Conservation (phyloP, 75 land plant species). For the Picea glauca region DNA sequence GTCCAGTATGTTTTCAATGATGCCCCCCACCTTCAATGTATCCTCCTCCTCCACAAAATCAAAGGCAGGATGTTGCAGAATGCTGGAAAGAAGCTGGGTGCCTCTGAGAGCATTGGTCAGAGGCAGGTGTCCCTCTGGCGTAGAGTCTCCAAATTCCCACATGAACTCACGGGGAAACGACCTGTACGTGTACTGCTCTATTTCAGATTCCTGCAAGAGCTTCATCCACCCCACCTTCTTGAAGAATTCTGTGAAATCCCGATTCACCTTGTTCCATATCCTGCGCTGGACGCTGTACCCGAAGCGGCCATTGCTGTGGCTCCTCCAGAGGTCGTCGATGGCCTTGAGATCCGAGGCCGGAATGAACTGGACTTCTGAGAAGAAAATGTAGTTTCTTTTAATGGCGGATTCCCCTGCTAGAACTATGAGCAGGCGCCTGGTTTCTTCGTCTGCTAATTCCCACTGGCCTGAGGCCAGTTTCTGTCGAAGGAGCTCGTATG, state of each 20-base stretch:
- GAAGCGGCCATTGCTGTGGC: conserved; percentile 62
- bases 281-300: conserved; percentile 89
- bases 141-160: conserved; percentile 68
- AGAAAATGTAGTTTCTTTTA: conserved; percentile 93
- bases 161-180: conserved; percentile 82
- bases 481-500: conserved; percentile 21
- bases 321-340: conserved; percentile 76
- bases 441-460: conserved; percentile 80
- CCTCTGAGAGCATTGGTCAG: conserved; percentile 90
- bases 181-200: conserved; percentile 72
- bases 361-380: conserved; percentile 94
- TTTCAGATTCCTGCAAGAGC: conserved; percentile 55
- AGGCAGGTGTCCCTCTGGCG: conserved; percentile 90
- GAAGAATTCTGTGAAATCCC: conserved; percentile 75
- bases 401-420: conserved; percentile 78
- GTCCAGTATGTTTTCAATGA: too few relatives aligned
- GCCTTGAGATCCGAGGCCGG: conserved; percentile 42
- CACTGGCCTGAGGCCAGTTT: conserved; percentile 38
- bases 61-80: conserved; percentile 82
- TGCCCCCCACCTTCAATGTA: too few relatives aligned
- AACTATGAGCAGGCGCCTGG: conserved; percentile 82
- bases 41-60: conserved; percentile 25
- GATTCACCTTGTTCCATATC: conserved; percentile 53
- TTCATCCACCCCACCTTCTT: conserved; percentile 87
- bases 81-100: conserved; percentile 63